Percentiles rank a stretch among this genome's conserved stretches.
These are phyloP conservation scores for Chrysoporthe austroafricana DNA, from an alignment of 2,329 filamentous ascomycete species.

Conservation along the genomic window DNA sequence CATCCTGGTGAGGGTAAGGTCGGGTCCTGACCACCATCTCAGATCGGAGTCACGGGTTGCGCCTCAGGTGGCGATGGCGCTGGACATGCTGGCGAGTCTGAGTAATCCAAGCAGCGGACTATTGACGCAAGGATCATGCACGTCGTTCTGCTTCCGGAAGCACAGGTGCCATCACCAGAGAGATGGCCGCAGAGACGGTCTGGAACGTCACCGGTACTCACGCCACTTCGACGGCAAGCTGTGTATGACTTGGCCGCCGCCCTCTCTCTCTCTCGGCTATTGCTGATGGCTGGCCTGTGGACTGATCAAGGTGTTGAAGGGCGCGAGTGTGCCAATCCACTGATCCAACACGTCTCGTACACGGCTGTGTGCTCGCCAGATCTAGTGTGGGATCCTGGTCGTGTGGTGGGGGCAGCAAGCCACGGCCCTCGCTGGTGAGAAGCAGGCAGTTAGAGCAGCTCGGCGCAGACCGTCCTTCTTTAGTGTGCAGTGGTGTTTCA, in stretches of 20 bases:
- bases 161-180: neutral
- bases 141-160: neutral
- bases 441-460: neutral
- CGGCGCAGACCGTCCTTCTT: neutral
- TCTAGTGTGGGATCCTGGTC: neutral
- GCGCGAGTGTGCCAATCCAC: neutral
- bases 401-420: neutral
- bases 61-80: neutral
- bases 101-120: neutral
- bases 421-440: neutral
- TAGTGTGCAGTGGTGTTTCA: neutral
- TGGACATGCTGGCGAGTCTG: neutral
- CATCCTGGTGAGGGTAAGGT: too few species aligned
- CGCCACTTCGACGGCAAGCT: neutral
- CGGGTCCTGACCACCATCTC: too few species aligned
- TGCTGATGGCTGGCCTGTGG: too few species aligned
- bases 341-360: neutral
- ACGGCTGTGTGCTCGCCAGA: neutral
- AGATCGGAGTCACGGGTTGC: neutral
- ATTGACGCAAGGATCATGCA: constrained; percentile 2
- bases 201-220: neutral
- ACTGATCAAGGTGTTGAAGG: neutral
- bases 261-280: too few species aligned
- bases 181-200: neutral
- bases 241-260: too few species aligned